Evolutionary conservation across 352 stramenopile genomes (phyloP), one percentile per base, ranked within the genome.

Genomic region (Peronospora farinosa): DNA sequence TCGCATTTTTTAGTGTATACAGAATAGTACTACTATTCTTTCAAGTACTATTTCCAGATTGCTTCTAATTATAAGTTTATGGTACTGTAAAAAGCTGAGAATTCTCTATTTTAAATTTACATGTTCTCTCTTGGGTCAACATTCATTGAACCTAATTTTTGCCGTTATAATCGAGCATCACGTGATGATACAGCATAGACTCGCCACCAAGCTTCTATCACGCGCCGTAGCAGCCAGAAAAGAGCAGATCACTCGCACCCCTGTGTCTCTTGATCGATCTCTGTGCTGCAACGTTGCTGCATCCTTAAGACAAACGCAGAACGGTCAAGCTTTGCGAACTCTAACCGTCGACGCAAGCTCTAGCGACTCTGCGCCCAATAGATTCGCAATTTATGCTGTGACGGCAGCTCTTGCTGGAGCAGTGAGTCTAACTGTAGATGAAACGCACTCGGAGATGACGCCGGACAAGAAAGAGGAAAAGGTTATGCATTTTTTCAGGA

Each of bases 111-210:
- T 21, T 21, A 21, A n/a, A 21, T 21, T 21, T 21, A 21, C 19
- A 21, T 21, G 19, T n/a, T n/a, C 19, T 31, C 0, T 36, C 31
- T 35, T 15, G 31, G 96, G 93, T 9, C 86, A 95, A 53, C 95
- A 99, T 65, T 98, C 93, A 7, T 92, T 87, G 45, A 96, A 95
- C 51, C 81, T 93, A 51, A 96, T 31, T 31, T n/a, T 31, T 31
- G 19, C 19, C 19, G 19, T 21, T 21, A 21, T 21, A 21, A 21
- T 57, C 27, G 40, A 57, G 50, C 51, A 57, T 13, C 13, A 32
- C 15, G 19, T 32, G 9, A 66, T 54, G 47, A 54, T 60, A 44
- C 54, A 54, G 43, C 47, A 35, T 7, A 27, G 31, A 52, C 42
- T 51, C 5, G 21, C 54, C 3, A 35, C 27, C 13, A 66, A 62